These are phyloP conservation scores for Sphaerosporella brunnea DNA, from an alignment of 495 filamentous ascomycete genomes.

Conservation along the genomic window DNA sequence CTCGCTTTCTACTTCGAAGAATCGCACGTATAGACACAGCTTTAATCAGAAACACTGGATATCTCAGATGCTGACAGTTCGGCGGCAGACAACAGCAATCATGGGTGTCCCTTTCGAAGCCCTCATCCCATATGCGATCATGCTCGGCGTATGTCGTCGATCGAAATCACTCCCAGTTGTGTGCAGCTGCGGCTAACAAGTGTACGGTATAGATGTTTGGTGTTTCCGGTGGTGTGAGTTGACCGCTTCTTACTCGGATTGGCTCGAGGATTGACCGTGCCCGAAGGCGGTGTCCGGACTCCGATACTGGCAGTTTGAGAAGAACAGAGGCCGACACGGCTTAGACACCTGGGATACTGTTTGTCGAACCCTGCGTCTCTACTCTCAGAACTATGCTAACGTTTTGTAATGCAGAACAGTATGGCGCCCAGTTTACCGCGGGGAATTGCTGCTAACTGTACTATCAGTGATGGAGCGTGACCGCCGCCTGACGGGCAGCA, in stretches of 20 bases:
- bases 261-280: constrained; percentile 1
- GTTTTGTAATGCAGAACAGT: constrained; percentile 14
- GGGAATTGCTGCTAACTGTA: too few species aligned
- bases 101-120: constrained; percentile 98
- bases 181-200: not conserved
- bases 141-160: constrained; percentile 42
- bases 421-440: constrained; percentile 14
- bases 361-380: constrained; percentile 27
- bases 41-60: too few species aligned
- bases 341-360: constrained; percentile 88
- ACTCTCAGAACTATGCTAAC: not conserved
- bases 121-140: constrained; percentile 83
- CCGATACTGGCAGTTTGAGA: constrained; percentile 50
- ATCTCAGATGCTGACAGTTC: not conserved
- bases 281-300: constrained; percentile 32
- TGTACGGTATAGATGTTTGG: constrained; percentile 61
- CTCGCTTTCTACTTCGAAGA: not conserved
- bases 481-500: constrained; percentile 62
- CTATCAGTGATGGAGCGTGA: constrained; percentile 92
- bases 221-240: constrained; percentile 43
- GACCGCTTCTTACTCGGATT: not conserved
- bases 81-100: constrained; percentile 20
- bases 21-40: too few species aligned
- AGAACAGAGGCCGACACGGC: constrained; percentile 68
- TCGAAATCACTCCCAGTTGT: not conserved